Evolutionary conservation across 805 yeast genomes (phyloP).

Genomic region (Cyberlindnera mycetangii): DNA sequence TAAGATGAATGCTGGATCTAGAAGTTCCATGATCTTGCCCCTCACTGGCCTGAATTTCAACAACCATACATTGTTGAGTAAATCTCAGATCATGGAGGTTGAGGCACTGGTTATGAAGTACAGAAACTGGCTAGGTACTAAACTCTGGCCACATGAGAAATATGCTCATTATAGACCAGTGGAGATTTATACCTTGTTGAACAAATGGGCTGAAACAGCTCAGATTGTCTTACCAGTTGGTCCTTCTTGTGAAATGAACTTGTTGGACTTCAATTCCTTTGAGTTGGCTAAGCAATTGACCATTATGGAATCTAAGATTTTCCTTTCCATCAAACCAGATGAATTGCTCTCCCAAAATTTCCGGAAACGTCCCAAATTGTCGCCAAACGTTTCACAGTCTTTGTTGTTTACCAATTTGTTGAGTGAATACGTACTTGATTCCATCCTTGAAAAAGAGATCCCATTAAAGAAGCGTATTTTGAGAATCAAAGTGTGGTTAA

Average conservation of each 20-base stretch:
- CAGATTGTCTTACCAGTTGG: conserved; percentile 34
- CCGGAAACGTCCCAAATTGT: conserved; percentile 52
- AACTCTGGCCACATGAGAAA: conserved; percentile 24
- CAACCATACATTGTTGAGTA: conserved; percentile 23
- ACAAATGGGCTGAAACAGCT: conserved; percentile 55
- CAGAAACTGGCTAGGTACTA: conserved; percentile 42
- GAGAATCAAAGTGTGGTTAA: conserved; percentile 67
- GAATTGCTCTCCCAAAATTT: conserved; percentile 67
- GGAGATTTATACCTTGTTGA: conserved; percentile 28
- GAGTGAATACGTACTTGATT: conserved; percentile 70
- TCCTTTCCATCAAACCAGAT: conserved; percentile 57
- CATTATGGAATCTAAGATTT: conserved; percentile 64
- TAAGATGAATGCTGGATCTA: conserved; percentile 37
- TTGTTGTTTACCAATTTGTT: conserved; percentile 67
- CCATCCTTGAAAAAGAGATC: conserved; percentile 53
- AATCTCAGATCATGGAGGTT: conserved; percentile 31
- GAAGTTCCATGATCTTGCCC: conserved; percentile 37
- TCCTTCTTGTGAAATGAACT: conserved; percentile 15
- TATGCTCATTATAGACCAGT: conserved; percentile 22
- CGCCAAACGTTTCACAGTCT: conserved; percentile 62
- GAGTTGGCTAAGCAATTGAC: conserved; percentile 79
- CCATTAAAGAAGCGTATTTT: conserved; percentile 46
- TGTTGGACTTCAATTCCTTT: conserved; percentile 54
- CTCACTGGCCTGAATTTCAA: conserved; percentile 26
- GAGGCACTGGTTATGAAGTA: conserved; percentile 51